Conservation (phyloP, 2,329 filamentous ascomycete genomes). For the Colletotrichum tabaci region DNA sequence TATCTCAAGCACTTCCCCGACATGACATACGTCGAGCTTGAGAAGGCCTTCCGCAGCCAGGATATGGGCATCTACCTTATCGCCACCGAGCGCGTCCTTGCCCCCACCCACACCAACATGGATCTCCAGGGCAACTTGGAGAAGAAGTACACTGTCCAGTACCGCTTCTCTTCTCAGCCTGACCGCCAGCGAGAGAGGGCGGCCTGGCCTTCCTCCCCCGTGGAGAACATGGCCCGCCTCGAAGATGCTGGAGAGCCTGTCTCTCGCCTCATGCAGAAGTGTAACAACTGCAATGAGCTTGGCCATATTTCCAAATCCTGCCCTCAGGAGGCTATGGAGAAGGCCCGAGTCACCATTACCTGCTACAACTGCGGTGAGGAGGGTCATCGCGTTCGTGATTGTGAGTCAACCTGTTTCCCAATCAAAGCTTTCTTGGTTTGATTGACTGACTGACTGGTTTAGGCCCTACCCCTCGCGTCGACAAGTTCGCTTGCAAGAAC, state of each 20-base stretch:
- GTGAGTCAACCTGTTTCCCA: slow-evolving; percentile 58
- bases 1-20: slow-evolving; percentile 75
- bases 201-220: slow-evolving; percentile 70
- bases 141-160: slow-evolving; percentile 75
- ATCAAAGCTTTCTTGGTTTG: background rate
- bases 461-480: slow-evolving; percentile 73
- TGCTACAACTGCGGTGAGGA: slow-evolving; percentile 76
- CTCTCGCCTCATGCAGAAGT: slow-evolving; percentile 71
- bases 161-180: slow-evolving; percentile 72
- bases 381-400: slow-evolving; percentile 80
- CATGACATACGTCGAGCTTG: slow-evolving; percentile 72
- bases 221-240: slow-evolving; percentile 76
- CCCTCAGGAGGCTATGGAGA: slow-evolving; percentile 69
- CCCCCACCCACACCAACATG: slow-evolving; percentile 76
- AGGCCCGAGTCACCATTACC: slow-evolving; percentile 61
- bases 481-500: slow-evolving; percentile 78
- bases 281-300: slow-evolving; percentile 74
- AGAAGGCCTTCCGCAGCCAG: slow-evolving; percentile 70
- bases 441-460: slow-evolving; percentile 17
- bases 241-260: slow-evolving; percentile 76
- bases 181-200: slow-evolving; percentile 71
- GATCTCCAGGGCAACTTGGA: slow-evolving; percentile 78
- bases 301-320: slow-evolving; percentile 76
- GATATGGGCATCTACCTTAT: slow-evolving; percentile 73
- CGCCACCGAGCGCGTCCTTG: slow-evolving; percentile 70